Conservation (phyloP, 495 filamentous ascomycete species). For the Chlorociboria aeruginascens region DNA sequence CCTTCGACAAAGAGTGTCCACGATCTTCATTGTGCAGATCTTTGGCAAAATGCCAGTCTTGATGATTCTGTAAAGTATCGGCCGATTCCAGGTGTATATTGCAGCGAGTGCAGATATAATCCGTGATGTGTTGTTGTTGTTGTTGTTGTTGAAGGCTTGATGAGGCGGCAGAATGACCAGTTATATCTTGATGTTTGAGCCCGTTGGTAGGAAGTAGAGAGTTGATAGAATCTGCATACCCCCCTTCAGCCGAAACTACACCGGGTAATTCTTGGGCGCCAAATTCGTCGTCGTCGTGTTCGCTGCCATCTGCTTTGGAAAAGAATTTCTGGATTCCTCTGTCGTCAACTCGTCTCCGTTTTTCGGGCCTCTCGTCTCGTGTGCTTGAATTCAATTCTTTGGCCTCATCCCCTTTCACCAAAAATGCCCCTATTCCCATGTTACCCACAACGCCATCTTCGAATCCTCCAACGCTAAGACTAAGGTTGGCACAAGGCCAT, state of each 20-base stretch:
- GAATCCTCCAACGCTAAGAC: constrained; percentile 75
- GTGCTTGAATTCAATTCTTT: constrained; percentile 32
- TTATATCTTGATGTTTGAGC: constrained; percentile 4
- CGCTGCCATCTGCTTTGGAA: constrained; percentile 15
- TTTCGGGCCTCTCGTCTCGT: constrained; percentile 28
- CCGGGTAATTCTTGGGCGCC: constrained; percentile 13
- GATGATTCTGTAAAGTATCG: constrained; percentile 60
- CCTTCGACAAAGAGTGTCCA: constrained; percentile 12
- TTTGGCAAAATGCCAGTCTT: constrained; percentile 95
- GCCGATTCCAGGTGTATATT: constrained; percentile 37
- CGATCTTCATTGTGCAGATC: constrained; percentile 57
- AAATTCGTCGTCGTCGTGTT: constrained; percentile 14
- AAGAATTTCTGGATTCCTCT: constrained; percentile 50
- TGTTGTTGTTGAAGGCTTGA: constrained; percentile 24
- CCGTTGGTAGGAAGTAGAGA: constrained; percentile 21
- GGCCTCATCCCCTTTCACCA: constrained; percentile 68
- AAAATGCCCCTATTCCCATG: constrained; percentile 71
- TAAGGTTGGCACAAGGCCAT: constrained; percentile 83
- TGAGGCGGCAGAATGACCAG: not conserved
- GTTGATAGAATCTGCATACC: constrained; percentile 15
- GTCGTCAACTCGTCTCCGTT: constrained; percentile 34
- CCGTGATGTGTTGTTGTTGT: constrained; percentile 28
- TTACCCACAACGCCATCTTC: constrained; percentile 80
- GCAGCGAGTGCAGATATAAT: constrained; percentile 51
- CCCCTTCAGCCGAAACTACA: constrained; percentile 13